Conservation (phyloP, 306 rosid genomes). For the Cajanus cajan region DNA sequence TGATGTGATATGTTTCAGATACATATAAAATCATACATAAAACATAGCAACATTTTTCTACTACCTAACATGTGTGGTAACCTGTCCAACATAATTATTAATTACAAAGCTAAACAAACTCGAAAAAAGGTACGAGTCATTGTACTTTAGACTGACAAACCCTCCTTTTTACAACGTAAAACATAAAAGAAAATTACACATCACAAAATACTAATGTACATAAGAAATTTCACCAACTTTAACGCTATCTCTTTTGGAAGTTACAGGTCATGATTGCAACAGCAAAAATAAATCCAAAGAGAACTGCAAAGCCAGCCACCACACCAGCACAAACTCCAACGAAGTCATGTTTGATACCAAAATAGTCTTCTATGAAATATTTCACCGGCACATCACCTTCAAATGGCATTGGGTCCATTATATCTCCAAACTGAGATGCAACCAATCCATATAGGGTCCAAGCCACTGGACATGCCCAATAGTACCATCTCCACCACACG, state of each 20-base stretch:
- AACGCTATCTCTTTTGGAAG: constrained; percentile 51
- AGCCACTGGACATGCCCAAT: constrained; percentile 72
- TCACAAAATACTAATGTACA: background rate
- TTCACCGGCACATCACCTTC: constrained; percentile 19
- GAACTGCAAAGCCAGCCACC: constrained; percentile 29
- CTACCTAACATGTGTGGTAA: too few species aligned
- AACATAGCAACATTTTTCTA: too few species aligned
- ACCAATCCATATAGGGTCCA: constrained; percentile 77
- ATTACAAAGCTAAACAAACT: too few species aligned
- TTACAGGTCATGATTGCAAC: constrained; percentile 45
- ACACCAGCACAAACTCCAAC: constrained; percentile 39
- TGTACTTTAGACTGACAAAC: too few species aligned
- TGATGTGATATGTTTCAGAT: too few species aligned
- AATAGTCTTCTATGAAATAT: constrained; percentile 23
- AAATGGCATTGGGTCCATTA: background rate
- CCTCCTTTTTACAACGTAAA: too few species aligned
- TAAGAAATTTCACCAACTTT: background rate
- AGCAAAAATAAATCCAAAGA: constrained; percentile 45
- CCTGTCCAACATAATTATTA: too few species aligned
- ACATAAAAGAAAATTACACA: too few species aligned
- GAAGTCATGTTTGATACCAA: constrained; percentile 50
- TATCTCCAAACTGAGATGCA: constrained; percentile 62
- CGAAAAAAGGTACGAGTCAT: too few species aligned
- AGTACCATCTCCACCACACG: constrained; percentile 86
- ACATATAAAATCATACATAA: too few species aligned